These are phyloP conservation scores for Ashbya aceris DNA, from an alignment of 1,139 yeast species.

Conservation along the genomic window DNA sequence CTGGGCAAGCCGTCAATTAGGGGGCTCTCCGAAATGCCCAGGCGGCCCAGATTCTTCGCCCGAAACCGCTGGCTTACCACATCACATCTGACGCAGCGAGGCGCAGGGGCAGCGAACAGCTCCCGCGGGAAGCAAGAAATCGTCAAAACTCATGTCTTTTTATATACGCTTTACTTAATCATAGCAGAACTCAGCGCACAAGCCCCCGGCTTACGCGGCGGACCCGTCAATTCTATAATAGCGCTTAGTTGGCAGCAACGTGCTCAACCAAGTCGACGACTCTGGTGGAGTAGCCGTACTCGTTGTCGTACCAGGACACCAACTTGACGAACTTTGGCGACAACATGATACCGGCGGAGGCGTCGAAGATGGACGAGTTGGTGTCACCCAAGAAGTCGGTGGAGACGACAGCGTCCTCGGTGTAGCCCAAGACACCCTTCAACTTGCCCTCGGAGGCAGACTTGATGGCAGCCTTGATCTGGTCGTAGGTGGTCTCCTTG, in stretches of 20 bases:
- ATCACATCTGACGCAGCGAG: too few species aligned
- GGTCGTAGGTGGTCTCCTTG: slow-evolving; percentile 65
- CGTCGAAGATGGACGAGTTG: slow-evolving; percentile 75
- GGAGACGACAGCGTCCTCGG: slow-evolving; percentile 79
- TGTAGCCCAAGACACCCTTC: slow-evolving; percentile 73
- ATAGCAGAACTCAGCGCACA: too few species aligned
- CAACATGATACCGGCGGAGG: slow-evolving; percentile 77
- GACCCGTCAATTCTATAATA: too few species aligned
- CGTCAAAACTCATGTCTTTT: too few species aligned
- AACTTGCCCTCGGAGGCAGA: slow-evolving; percentile 62
- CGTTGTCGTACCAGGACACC: slow-evolving; percentile 85
- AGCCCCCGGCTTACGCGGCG: too few species aligned
- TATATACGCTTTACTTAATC: too few species aligned
- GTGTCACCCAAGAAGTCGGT: slow-evolving; percentile 71
- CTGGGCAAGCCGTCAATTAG: too few species aligned
- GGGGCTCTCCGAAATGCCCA: too few species aligned
- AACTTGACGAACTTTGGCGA: slow-evolving; percentile 80
- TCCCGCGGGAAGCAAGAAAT: too few species aligned
- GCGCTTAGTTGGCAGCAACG: slow-evolving; percentile 38
- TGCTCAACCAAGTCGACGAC: slow-evolving; percentile 78
- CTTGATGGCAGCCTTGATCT: slow-evolving; percentile 62
- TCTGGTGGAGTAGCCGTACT: slow-evolving; percentile 85
- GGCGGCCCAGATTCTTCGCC: too few species aligned
- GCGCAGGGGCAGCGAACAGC: too few species aligned
- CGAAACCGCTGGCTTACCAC: too few species aligned